Percentiles rank a stretch among this genome's conserved stretches.
These are phyloP conservation scores for Penicillium samsonianum DNA, from an alignment of 495 filamentous ascomycete genomes.

Conservation along the genomic window DNA sequence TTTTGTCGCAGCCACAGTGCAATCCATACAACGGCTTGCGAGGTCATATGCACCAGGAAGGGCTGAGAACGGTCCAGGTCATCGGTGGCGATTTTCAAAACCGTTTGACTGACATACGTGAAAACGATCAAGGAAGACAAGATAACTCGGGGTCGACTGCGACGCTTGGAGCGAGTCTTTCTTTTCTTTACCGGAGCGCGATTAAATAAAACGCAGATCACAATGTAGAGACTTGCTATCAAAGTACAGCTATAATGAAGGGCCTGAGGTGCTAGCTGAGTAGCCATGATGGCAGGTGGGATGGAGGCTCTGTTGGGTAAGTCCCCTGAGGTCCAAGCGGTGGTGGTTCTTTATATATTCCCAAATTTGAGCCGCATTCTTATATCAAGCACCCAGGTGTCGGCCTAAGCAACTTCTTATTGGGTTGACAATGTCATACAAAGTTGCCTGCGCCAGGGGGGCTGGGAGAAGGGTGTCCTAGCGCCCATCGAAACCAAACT, in stretches of 20 bases:
- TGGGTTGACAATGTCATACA: background rate
- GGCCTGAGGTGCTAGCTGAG: background rate
- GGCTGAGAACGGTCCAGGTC: constrained; percentile 10
- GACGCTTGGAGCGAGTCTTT: constrained; percentile 1
- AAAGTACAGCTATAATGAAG: constrained; percentile 12
- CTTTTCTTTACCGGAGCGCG: constrained; percentile 1
- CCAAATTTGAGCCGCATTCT: constrained; percentile 1
- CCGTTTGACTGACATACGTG: constrained; percentile 10
- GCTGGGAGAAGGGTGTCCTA: constrained; percentile 2
- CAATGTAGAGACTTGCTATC: constrained; percentile 3
- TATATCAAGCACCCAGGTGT: background rate
- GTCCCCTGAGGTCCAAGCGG: background rate
- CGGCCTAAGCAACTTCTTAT: background rate
- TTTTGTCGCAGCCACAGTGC: constrained; percentile 10
- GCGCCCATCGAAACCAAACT: background rate
- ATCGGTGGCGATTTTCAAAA: constrained; percentile 1
- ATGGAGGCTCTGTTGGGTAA: background rate
- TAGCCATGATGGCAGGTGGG: constrained; percentile 4
- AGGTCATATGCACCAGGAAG: constrained; percentile 14
- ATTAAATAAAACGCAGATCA: constrained; percentile 2
- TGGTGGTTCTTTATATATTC: constrained; percentile 3
- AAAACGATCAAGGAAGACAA: constrained; percentile 7
- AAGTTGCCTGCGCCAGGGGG: background rate
- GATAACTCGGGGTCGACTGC: background rate
- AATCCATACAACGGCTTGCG: constrained; percentile 6